These are phyloP conservation scores for Syzygium aromaticum DNA, from an alignment of 345 rosid species.

Conservation along the genomic window DNA sequence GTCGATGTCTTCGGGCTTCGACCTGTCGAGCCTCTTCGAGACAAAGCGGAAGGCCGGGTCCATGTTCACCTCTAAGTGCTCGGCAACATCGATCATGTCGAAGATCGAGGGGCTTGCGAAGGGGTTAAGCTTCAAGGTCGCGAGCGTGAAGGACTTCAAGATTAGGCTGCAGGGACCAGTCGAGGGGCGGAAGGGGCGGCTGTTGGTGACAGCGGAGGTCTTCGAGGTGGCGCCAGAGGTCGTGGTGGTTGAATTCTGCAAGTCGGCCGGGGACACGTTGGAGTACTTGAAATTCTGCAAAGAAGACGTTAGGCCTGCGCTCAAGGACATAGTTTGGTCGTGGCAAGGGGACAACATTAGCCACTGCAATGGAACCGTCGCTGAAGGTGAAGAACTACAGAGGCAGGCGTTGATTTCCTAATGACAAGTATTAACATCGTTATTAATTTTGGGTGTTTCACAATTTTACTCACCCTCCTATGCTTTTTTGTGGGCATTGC, in stretches of 20 bases:
- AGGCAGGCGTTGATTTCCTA: background rate
- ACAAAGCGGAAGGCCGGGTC: slow-evolving; percentile 30
- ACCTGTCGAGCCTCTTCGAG: slow-evolving; percentile 66
- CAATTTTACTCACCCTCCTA: background rate
- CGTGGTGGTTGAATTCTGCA: slow-evolving; percentile 58
- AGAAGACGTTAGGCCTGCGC: slow-evolving; percentile 66
- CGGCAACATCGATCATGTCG: slow-evolving; percentile 28
- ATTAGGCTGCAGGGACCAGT: slow-evolving; percentile 32
- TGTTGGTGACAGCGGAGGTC: slow-evolving; percentile 51
- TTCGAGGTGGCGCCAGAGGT: slow-evolving; percentile 58
- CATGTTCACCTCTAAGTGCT: slow-evolving; percentile 51
- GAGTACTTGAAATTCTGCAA: slow-evolving; percentile 49
- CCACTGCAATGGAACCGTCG: background rate
- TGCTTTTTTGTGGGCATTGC: background rate
- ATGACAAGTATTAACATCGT: background rate
- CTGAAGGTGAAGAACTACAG: background rate
- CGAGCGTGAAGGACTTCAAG: slow-evolving; percentile 34
- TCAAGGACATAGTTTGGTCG: slow-evolving; percentile 73
- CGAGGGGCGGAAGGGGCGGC: slow-evolving; percentile 50
- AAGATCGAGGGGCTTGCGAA: slow-evolving; percentile 45
- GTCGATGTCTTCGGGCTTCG: slow-evolving; percentile 79
- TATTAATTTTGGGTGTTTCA: background rate
- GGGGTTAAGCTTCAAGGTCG: slow-evolving; percentile 44
- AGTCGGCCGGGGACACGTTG: slow-evolving; percentile 49
- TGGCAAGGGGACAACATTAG: slow-evolving; percentile 74